These are phyloP conservation scores for Elaeis guineensis DNA, from an alignment of 176 grass and related monocot genomes.

Conservation along the genomic window DNA sequence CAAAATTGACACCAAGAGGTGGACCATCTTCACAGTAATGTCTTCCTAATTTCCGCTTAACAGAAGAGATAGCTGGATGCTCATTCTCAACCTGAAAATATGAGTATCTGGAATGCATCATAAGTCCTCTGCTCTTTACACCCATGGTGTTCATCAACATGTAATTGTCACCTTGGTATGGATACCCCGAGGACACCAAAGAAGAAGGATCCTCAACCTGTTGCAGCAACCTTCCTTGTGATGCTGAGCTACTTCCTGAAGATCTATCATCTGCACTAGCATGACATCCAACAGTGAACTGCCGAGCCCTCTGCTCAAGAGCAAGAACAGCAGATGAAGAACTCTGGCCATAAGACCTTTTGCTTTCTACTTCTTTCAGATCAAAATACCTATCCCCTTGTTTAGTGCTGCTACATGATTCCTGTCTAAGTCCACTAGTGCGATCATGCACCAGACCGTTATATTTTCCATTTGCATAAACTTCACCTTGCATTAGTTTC, in stretches of 20 bases:
- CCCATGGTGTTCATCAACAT: neutral
- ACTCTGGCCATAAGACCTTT: slow-evolving; percentile 3
- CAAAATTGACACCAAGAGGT: slow-evolving; percentile 11
- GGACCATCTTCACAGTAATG: slow-evolving; percentile 14
- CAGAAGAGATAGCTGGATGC: slow-evolving; percentile 1
- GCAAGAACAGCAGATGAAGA: neutral
- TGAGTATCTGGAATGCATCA: neutral
- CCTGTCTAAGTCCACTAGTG: slow-evolving; percentile 3
- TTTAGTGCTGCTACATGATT: slow-evolving; percentile 17
- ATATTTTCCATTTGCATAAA: slow-evolving; percentile 2
- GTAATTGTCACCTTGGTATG: neutral
- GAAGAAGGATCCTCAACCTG: neutral
- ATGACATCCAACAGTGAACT: neutral
- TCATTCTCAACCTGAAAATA: neutral
- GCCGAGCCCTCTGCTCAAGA: neutral
- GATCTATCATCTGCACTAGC: neutral
- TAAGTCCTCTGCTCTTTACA: neutral
- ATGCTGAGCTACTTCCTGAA: neutral
- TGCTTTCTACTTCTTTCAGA: slow-evolving; percentile 15
- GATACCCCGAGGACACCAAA: neutral
- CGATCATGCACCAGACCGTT: neutral
- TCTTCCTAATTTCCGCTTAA: slow-evolving; percentile 9
- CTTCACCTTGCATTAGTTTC: slow-evolving; percentile 5
- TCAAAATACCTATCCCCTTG: slow-evolving; percentile 11
- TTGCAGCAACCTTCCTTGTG: neutral